Base-by-base conservation (phyloP, 768 basidiomycete species). In the Fomitopsis pulvina region DNA sequence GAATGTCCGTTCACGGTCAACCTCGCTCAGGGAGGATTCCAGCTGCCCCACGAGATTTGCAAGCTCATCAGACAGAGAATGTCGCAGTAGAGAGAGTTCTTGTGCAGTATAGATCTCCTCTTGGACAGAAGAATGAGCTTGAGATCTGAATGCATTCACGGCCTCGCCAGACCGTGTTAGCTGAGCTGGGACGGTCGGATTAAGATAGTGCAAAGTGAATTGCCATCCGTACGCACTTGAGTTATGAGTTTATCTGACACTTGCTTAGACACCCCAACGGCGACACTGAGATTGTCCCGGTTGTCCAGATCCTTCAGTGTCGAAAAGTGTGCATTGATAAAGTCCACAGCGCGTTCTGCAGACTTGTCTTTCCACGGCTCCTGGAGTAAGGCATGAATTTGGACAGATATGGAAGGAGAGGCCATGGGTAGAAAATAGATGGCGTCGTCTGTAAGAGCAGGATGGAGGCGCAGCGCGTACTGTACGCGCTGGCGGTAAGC, bases 41-140 rank as follows among this genome's bases (percentile, higher is more conserved):
- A 95, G 71, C 45, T 85, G 79, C 45, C 73, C 68, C 4, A 80
- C 78, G 25, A 95, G 68, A 51, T 78, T 77, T 11, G 81, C 70
- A 10, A 94, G 72, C 63, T 92, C 85, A 60, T 95, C 92, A 14
- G 80, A 77, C 18, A 94, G 69, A 1, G 78, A 79, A 66, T 92
- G 87, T 22, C 92, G 76, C 28, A 85, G 67, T n/a, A 87, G 71
- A 1, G 88, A 82, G 34, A 92, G 70, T 49, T 85, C 81, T 60
- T 88, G 83, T 0, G 87, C 87, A 8, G 79, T 75, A 45, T 75
- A 70, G 29, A 88, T 68, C 28, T 83, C 72, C 21, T 66, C 62
- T 46, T 77, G 63, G 1, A 78, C 75, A 20, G 70, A 63, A 10
- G 64, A 54, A 34, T 77, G 77, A 3, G 83, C 77, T 37, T 74